Conservation (phyloP, 495 filamentous ascomycete species). For the Talaromyces adpressus region DNA sequence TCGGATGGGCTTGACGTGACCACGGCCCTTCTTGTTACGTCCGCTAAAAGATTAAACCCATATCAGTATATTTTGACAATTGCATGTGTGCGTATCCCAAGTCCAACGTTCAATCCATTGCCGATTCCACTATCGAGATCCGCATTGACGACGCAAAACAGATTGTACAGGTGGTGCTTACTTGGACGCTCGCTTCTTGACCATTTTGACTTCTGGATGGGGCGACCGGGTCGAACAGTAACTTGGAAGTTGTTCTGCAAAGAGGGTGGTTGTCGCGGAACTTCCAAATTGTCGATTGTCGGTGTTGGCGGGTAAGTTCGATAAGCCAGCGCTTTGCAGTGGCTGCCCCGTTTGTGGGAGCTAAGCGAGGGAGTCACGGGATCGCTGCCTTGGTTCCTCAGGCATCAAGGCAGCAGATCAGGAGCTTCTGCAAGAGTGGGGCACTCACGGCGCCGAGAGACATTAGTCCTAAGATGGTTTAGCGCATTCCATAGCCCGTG, state of each 20-base stretch:
- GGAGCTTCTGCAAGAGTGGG: background rate
- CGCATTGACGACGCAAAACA: background rate
- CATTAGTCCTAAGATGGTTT: background rate
- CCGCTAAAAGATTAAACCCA: slow-evolving; percentile 50
- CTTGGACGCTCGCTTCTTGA: slow-evolving; percentile 99
- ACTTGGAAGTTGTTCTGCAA: slow-evolving; percentile 17
- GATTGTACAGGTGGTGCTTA: slow-evolving; percentile 46
- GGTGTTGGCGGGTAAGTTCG: slow-evolving; percentile 1
- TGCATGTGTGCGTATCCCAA: background rate
- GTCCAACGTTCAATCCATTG: background rate
- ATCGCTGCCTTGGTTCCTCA: background rate
- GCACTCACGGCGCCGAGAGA: background rate
- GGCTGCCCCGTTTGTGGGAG: slow-evolving; percentile 31
- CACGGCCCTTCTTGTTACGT: slow-evolving; percentile 99
- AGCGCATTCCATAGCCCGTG: background rate
- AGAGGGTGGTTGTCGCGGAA: slow-evolving; percentile 26
- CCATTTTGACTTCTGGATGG: slow-evolving; percentile 74
- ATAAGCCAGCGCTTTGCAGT: slow-evolving; percentile 1
- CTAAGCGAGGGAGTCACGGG: slow-evolving; percentile 37
- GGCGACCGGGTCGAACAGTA: slow-evolving; percentile 38
- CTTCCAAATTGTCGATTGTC: slow-evolving; percentile 9
- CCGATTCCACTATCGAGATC: slow-evolving; percentile 8
- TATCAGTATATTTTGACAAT: background rate
- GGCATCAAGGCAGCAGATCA: background rate
- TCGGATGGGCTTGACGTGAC: slow-evolving; percentile 98